These are phyloP conservation scores for Pyrenochaeta sp. DNA, from an alignment of 2,329 filamentous ascomycete genomes.

Conservation along the genomic window DNA sequence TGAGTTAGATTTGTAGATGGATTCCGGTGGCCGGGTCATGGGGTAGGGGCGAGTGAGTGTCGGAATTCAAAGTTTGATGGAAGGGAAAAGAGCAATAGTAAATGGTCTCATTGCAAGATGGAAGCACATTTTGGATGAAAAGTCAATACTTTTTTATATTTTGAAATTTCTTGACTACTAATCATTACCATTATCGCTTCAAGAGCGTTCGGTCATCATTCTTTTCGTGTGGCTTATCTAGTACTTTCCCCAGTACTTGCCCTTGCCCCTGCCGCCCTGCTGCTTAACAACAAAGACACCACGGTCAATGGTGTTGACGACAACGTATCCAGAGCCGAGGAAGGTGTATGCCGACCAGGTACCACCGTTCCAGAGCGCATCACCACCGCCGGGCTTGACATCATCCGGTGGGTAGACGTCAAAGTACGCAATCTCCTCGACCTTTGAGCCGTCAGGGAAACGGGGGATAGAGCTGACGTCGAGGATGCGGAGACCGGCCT, in stretches of 20 bases:
- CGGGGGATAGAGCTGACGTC: constrained; percentile 52
- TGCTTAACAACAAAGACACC: constrained; percentile 49
- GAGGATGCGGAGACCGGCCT: constrained; percentile 53
- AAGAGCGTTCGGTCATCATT: background rate
- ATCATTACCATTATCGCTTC: constrained; percentile 1
- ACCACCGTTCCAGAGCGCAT: constrained; percentile 51
- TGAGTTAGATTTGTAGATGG: too few species aligned
- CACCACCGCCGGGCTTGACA: constrained; percentile 41
- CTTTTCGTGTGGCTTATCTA: background rate
- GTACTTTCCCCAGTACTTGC: constrained; percentile 34
- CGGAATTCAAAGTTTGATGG: too few species aligned
- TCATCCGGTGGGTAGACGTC: constrained; percentile 55
- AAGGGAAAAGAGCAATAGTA: too few species aligned
- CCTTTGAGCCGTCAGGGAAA: constrained; percentile 45
- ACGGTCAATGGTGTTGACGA: constrained; percentile 61
- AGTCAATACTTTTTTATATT: constrained; percentile 18
- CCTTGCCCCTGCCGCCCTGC: constrained; percentile 35
- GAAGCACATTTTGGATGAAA: background rate
- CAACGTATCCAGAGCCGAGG: constrained; percentile 50
- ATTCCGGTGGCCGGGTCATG: too few species aligned
- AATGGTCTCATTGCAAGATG: too few species aligned
- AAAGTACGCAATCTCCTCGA: constrained; percentile 55
- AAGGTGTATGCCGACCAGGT: constrained; percentile 56
- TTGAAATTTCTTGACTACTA: background rate
- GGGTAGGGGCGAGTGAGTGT: too few species aligned